phyloP scores from a whole-genome alignment of 257 asterid species.

The Handroanthus guayacan region DNA sequence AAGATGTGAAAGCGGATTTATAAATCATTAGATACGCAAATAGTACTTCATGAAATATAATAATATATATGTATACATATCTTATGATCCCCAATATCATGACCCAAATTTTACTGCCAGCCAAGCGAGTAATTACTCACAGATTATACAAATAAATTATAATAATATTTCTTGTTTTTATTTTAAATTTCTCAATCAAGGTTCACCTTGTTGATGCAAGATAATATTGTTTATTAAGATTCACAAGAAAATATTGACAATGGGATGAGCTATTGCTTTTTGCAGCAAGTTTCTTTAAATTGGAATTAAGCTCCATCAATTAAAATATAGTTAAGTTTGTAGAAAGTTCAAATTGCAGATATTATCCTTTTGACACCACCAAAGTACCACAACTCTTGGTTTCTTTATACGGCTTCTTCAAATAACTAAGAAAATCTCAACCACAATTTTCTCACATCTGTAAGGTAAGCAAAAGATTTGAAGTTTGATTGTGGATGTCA shows the following conservation, averaged over 20 bases:
- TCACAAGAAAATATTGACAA: neutral
- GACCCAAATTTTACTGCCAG: neutral
- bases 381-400: constrained; percentile 40
- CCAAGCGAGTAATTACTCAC: too few relatives aligned
- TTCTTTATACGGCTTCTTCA: constrained; percentile 28
- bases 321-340: neutral
- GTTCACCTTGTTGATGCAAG: constrained; percentile 8
- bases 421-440: neutral
- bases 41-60: too few relatives aligned
- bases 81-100: too few relatives aligned
- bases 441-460: too few relatives aligned
- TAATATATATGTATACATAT: too few relatives aligned
- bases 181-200: neutral
- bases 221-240: constrained; percentile 21
- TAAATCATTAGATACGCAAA: too few relatives aligned
- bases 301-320: neutral
- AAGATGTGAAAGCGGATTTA: too few relatives aligned
- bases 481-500: neutral
- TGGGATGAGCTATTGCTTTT: constrained; percentile 22
- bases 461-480: neutral
- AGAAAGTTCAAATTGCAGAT: constrained; percentile 8
- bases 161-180: neutral
- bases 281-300: neutral
- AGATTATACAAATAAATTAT: neutral
- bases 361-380: constrained; percentile 37